A percentile compares a stretch with the other conserved stretches of the same genome.
Evolutionary conservation across 1,139 yeast species (phyloP).

Genomic region (Saccharomyces hybrid): DNA sequence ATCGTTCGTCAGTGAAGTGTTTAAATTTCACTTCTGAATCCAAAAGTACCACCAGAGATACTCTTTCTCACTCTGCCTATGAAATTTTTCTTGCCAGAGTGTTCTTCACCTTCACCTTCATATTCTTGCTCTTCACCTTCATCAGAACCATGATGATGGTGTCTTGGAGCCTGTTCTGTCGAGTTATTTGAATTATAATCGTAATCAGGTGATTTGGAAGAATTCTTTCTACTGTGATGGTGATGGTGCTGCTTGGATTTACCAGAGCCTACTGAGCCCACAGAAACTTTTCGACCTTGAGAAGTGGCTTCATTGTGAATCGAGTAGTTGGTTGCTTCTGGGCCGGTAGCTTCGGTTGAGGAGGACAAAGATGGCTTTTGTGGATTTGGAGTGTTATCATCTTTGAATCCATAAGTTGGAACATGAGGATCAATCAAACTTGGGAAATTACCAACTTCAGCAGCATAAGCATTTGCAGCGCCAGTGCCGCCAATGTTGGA

Average conservation of each 20-base stretch:
- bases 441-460: constrained; percentile 18
- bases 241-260: background rate
- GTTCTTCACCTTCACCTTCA: background rate
- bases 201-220: background rate
- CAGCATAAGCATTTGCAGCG: constrained; percentile 6
- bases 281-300: background rate
- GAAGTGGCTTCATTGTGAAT: background rate
- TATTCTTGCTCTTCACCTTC: background rate
- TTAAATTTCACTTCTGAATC: background rate
- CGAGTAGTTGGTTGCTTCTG: background rate
- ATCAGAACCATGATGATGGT: background rate
- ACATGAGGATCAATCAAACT: constrained; percentile 22
- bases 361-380: background rate
- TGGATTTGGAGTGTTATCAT: background rate
- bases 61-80: constrained; percentile 3
- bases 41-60: background rate
- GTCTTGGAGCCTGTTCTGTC: background rate
- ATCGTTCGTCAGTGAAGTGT: background rate
- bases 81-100: background rate
- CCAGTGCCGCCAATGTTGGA: constrained; percentile 1
- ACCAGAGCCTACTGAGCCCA: background rate
- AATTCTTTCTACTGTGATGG: background rate
- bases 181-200: background rate
- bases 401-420: constrained; percentile 17
- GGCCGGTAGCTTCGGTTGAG: background rate